Evolutionary conservation across 2,329 filamentous ascomycete genomes (phyloP), one percentile per base, ranked within the genome.

Genomic region (Phyllosticta capitalensis): DNA sequence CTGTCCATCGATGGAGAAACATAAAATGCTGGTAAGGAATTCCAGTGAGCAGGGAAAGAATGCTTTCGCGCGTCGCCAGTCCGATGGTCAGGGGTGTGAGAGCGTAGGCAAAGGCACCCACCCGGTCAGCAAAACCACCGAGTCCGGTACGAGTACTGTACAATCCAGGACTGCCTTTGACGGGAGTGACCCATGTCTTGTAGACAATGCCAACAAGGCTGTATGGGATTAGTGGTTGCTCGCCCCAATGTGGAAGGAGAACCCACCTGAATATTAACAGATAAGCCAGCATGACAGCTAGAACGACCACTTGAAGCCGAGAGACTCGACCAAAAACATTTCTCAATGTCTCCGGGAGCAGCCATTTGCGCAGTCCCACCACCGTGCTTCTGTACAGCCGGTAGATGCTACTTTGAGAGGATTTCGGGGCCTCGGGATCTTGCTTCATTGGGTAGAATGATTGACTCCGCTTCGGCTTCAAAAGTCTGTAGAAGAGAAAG

Each of bases 11-110:
- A 69, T 90, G 88, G 20, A 91, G 74, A 67, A 91, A 91, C 71
- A 88, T 86, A 78, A 91, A 90, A 66, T 81, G 83, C 49, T 90
- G 87, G 66, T 90, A 89, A 0, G 88, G 87, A 0, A 91, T 77
- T 1, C 88, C 88, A 0, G 87, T 91, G 54, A 89, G 70, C 14
- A 88, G 69, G 0, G 84, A 87, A 3, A 91, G 78, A 1, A 90
- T 75, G 0, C 84, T 88, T 68, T 91, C 88, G 49, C 88, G 80
- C 60, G 78, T 85, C n/a, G 82, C 79, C 12, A 91, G 78, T 54
- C 88, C 72, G 28, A 91, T 74, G 0, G 85, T 85, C 0, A 91
- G 76, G 0, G 88, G 88, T 0, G 87, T 90, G 9, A 91, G 78
- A 0, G 87, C 88, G 65, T 88, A 91, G 1, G 88, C 87, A 0